phyloP scores from a whole-genome alignment of 176 grass and related monocot genomes.

The Avena eriantha region DNA sequence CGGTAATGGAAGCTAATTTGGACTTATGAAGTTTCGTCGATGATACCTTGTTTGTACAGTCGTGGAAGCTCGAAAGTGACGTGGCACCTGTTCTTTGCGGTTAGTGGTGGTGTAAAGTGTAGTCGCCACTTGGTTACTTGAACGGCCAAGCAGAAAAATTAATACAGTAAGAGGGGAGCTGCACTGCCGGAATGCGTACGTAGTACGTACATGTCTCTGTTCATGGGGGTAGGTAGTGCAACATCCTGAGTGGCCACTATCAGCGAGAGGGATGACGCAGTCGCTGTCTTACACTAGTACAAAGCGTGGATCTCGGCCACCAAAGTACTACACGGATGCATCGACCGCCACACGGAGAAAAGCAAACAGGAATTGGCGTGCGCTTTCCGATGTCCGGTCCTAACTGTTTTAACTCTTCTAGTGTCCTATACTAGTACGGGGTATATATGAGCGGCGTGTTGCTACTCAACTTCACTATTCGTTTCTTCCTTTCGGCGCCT shows the following conservation, averaged over 20 bases:
- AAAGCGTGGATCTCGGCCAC: slow-evolving; percentile 25
- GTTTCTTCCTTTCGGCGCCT: neutral
- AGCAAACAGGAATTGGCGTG: neutral
- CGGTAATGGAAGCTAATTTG: no score
- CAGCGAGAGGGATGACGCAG: neutral
- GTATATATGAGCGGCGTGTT: neutral
- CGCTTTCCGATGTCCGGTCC: neutral
- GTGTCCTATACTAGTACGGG: neutral
- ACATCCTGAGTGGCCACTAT: slow-evolving; percentile 37
- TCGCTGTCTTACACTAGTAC: neutral
- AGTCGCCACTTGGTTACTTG: no score
- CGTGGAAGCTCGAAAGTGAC: neutral
- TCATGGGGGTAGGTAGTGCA: neutral
- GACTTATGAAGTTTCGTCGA: neutral
- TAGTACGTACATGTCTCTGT: no score
- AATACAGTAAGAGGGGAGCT: neutral
- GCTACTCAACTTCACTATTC: neutral
- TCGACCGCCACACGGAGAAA: neutral
- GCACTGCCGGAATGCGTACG: neutral
- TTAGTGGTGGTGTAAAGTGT: neutral
- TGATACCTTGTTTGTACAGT: neutral
- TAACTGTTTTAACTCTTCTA: neutral
- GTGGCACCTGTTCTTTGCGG: neutral
- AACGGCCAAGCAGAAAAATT: neutral
- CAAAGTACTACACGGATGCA: neutral